Evolutionary conservation across 176 grass and related monocot species (phyloP).

Genomic region (Hyparrhenia diplandra): DNA sequence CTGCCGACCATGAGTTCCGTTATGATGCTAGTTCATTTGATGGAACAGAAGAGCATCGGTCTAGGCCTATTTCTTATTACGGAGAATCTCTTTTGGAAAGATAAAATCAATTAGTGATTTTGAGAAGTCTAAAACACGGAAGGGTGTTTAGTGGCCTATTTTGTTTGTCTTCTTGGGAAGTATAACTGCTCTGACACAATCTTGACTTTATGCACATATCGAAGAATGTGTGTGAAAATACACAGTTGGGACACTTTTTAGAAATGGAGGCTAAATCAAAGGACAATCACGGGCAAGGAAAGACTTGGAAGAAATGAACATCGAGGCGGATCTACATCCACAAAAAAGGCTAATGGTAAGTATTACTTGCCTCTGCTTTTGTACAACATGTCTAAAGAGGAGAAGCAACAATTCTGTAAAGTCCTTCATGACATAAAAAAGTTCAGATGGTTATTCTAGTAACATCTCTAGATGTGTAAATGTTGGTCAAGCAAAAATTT

Average conservation of each 20-base stretch:
- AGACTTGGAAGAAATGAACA: not conserved
- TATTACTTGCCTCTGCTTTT: not conserved
- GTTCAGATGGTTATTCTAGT: slow-evolving; percentile 3
- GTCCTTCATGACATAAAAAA: not conserved
- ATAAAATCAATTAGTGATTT: not conserved
- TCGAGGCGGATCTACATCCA: not conserved
- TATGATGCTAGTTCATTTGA: not conserved
- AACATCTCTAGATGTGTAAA: not conserved
- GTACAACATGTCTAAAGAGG: not conserved
- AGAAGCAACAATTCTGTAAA: not conserved
- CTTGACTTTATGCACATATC: not conserved
- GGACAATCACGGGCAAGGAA: not conserved
- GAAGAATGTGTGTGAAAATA: slow-evolving; percentile 9
- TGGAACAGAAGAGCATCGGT: slow-evolving; percentile 1
- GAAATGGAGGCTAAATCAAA: not conserved
- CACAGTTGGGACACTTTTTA: slow-evolving; percentile 3
- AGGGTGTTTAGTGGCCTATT: not conserved
- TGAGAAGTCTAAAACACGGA: not conserved
- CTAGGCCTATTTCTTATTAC: not conserved
- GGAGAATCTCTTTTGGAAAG: not conserved
- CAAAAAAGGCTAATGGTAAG: not conserved
- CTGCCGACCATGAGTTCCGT: not conserved
- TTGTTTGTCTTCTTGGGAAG: not conserved
- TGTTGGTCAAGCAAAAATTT: not conserved
- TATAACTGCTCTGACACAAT: not conserved